Percentiles rank a stretch among this genome's conserved stretches.
These are phyloP conservation scores for Ormosia semicastrata DNA, from an alignment of 306 rosid species.

Conservation along the genomic window DNA sequence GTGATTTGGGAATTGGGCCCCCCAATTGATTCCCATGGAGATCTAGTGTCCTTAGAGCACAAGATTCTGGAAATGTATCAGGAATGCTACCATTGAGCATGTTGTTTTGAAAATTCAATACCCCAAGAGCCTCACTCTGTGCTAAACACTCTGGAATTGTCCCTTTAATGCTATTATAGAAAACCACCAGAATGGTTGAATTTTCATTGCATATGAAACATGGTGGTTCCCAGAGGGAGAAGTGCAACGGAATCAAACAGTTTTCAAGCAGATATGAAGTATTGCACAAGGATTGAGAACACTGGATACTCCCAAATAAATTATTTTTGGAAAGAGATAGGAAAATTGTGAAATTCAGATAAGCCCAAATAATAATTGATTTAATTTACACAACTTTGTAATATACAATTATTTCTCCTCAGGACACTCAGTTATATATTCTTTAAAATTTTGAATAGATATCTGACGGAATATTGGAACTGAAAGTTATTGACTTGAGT, in stretches of 20 bases:
- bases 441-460: no score
- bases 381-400: no score
- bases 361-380: not conserved
- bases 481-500: no score
- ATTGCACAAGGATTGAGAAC: conserved; percentile 38
- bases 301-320: conserved; percentile 23
- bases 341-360: not conserved
- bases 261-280: not conserved
- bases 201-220: no score
- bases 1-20: conserved; percentile 35
- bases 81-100: conserved; percentile 10
- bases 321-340: conserved; percentile 27
- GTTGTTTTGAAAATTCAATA: conserved; percentile 30
- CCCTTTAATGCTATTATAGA: conserved; percentile 1
- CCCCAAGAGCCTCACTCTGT: not conserved
- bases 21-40: conserved; percentile 21
- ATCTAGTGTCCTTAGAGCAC: conserved; percentile 30
- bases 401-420: no score
- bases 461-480: no score
- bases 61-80: not conserved
- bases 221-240: no score
- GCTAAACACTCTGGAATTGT: conserved; percentile 33
- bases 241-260: no score
- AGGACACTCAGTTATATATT: no score
- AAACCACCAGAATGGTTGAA: no score